Evolutionary conservation across 805 yeast genomes (phyloP).

Genomic region (Yarrowia sp.): DNA sequence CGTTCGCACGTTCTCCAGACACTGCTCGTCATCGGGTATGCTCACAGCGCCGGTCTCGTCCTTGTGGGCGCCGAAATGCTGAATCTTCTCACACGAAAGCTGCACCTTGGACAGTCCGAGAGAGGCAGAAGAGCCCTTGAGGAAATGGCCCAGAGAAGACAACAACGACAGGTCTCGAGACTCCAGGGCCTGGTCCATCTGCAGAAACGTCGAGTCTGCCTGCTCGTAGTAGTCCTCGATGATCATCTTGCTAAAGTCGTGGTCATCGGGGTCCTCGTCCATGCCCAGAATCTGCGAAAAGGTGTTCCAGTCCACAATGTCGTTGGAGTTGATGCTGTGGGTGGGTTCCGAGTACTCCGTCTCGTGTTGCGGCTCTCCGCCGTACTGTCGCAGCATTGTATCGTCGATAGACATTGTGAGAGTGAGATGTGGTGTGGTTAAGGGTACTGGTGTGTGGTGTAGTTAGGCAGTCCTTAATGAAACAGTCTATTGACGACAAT

Average conservation of each 20-base stretch:
- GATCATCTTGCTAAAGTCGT: constrained; percentile 81
- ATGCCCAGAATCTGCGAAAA: constrained; percentile 86
- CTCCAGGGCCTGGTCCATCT: constrained; percentile 66
- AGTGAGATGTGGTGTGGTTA: not conserved
- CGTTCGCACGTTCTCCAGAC: constrained; percentile 48
- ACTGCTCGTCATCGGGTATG: constrained; percentile 47
- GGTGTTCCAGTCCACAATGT: constrained; percentile 85
- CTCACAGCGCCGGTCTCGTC: constrained; percentile 50
- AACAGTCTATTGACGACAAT: too few relatives aligned
- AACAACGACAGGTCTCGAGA: constrained; percentile 59
- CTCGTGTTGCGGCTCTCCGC: constrained; percentile 36
- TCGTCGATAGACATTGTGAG: constrained; percentile 34
- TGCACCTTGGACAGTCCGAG: constrained; percentile 84
- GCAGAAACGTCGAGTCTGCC: constrained; percentile 76
- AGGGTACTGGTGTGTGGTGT: not conserved
- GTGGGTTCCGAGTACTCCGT: constrained; percentile 38
- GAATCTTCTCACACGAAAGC: constrained; percentile 89
- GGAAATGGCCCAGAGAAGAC: constrained; percentile 84
- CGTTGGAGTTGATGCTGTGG: constrained; percentile 47
- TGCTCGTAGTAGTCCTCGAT: constrained; percentile 89
- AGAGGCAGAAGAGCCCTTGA: constrained; percentile 96
- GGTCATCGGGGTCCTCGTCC: constrained; percentile 88
- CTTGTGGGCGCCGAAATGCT: constrained; percentile 75
- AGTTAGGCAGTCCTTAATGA: too few relatives aligned
- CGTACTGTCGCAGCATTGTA: constrained; percentile 33